Evolutionary conservation across 1,284 basidiomycete species (phyloP), one percentile per base, ranked within the genome.

Genomic region (Ustilago loliicola): DNA sequence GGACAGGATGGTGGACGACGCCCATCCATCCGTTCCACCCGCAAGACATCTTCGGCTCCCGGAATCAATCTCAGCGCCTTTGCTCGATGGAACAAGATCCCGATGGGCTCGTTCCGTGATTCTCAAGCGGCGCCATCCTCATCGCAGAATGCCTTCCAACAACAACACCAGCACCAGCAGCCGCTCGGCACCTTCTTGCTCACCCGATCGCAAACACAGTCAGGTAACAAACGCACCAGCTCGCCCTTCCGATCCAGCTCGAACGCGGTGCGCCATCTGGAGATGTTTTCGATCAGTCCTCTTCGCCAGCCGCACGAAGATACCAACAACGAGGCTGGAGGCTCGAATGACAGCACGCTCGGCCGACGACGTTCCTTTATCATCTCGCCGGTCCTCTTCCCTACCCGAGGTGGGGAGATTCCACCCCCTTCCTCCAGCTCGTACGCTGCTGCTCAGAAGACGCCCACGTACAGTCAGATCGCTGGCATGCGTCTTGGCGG

Each of bases 51-150:
- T 2, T 65, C 64, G 17, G 72, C 56, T 2, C 70, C 73, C 1
- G 80, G 79, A 0, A 57, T 84, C 45, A 84, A 83, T 29, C 57
- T 77, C 23, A 83, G 80, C 40, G 84, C 82, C 2, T 80, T 86
- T 63, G 77, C 83, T 1, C 60, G 84, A 21, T 86, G 84, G 84
- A 61, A 83, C 75, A 78, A 80, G 48, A 83, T 86, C 36, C 84
- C 84, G 2, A 84, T 85, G 80, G 81, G 80, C 50, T 82, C 82
- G 2, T 85, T 85, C 66, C 82, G 84, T 8, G 80, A 83, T 34
- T 79, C 81, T 34, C 83, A 84, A 55, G 67, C 66, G 1, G 61
- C 56, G 2, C 59, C 61, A 1, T 52, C 52, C 3, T 64, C 72
- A 40, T 68, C 67, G 45, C 66, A 67, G 36, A 72, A 69, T 17